Conservation (phyloP, 2,329 filamentous ascomycete species). For the Cyclaneusma minus region DNA sequence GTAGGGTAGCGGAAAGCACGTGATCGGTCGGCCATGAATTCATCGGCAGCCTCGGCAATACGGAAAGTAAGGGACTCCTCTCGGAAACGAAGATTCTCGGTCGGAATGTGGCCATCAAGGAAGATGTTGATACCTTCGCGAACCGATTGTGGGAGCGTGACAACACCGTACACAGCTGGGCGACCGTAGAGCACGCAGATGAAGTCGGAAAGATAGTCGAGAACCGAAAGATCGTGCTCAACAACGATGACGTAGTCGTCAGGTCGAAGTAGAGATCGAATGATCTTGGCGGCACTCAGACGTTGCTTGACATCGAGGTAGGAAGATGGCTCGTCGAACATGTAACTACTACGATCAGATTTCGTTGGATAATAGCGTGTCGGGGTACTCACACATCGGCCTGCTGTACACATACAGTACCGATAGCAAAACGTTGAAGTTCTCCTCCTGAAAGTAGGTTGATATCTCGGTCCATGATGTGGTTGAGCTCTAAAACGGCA, state of each 20-base stretch:
- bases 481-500: conserved; percentile 52
- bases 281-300: conserved; percentile 80
- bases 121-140: conserved; percentile 99
- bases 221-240: conserved; percentile 95
- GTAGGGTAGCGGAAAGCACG: conserved; percentile 75
- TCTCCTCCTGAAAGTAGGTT: conserved; percentile 88
- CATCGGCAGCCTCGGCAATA: conserved; percentile 76
- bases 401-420: conserved; percentile 85
- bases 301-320: conserved; percentile 99
- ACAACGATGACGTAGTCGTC: conserved; percentile 97
- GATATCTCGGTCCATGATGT: conserved; percentile 87
- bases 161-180: conserved; percentile 93
- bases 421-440: conserved; percentile 94
- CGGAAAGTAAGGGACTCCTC: conserved; percentile 95
- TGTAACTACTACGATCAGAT: conserved; percentile 47
- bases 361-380: not conserved
- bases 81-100: conserved; percentile 95
- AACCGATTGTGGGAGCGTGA: conserved; percentile 87
- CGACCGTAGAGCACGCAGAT: conserved; percentile 94
- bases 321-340: conserved; percentile 99
- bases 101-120: conserved; percentile 93
- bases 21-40: conserved; percentile 70
- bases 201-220: conserved; percentile 97
- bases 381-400: conserved; percentile 57
- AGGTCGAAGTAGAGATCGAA: conserved; percentile 74